Percentiles rank a stretch among this genome's conserved stretches.
Conservation (phyloP, 169 alveolate species). For the Cryptosporidium baileyi region DNA sequence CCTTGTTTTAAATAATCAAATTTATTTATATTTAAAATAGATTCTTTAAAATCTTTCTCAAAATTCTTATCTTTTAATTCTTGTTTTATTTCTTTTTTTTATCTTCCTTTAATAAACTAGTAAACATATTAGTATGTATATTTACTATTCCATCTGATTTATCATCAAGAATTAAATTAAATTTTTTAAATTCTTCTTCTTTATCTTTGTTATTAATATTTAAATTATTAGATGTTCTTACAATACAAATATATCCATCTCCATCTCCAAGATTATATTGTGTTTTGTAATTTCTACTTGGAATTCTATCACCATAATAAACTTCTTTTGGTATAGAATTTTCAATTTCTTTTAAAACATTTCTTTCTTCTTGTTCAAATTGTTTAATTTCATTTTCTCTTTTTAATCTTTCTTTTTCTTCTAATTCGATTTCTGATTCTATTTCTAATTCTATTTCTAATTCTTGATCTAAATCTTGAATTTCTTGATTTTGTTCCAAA, state of each 20-base stretch:
- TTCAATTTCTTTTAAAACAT: background rate
- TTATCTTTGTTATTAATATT: background rate
- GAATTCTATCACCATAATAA: conserved; percentile 27
- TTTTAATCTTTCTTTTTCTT: too few species aligned
- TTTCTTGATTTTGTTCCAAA: background rate
- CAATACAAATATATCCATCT: conserved; percentile 34
- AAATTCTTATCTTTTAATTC: background rate
- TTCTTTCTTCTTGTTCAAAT: background rate
- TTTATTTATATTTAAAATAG: background rate
- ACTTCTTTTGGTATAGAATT: conserved; percentile 25
- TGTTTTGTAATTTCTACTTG: background rate
- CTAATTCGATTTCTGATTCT: too few species aligned
- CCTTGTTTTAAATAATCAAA: background rate
- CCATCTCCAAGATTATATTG: conserved; percentile 29
- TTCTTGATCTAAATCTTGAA: too few species aligned
- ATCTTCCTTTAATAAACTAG: background rate
- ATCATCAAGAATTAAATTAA: background rate
- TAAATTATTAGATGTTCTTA: background rate
- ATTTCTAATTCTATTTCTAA: too few species aligned
- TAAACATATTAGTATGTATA: background rate
- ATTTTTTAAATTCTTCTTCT: background rate
- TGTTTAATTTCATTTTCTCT: too few species aligned
- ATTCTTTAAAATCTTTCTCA: background rate
- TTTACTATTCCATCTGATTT: background rate
- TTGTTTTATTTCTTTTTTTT: background rate